Conservation (phyloP, 2,329 filamentous ascomycete species). For the Hawksworthiomyces lignivorus region DNA sequence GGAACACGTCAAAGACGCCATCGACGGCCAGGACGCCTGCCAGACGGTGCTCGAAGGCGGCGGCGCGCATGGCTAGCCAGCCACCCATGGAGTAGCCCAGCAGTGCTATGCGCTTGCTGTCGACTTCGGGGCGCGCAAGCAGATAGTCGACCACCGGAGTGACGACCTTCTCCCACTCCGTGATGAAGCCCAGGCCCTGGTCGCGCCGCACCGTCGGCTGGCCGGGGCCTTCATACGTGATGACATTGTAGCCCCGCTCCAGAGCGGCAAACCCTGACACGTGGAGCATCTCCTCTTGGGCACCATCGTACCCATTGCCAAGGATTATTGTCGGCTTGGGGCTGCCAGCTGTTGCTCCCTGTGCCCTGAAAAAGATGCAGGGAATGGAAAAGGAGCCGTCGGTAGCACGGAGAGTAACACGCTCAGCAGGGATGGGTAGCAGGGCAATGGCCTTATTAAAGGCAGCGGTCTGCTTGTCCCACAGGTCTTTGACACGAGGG, state of each 20-base stretch:
- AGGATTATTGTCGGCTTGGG: slow-evolving; percentile 32
- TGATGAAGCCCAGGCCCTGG: slow-evolving; percentile 35
- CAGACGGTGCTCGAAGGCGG: slow-evolving; percentile 35
- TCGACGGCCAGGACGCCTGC: slow-evolving; percentile 31
- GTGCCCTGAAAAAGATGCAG: slow-evolving; percentile 26
- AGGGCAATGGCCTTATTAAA: slow-evolving; percentile 24
- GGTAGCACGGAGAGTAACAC: slow-evolving; percentile 20
- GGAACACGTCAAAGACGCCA: slow-evolving; percentile 25
- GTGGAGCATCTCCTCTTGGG: slow-evolving; percentile 37
- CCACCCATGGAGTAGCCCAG: slow-evolving; percentile 35
- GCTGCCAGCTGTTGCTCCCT: slow-evolving; percentile 9
- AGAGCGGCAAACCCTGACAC: slow-evolving; percentile 25
- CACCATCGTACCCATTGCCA: slow-evolving; percentile 34
- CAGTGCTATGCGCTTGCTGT: slow-evolving; percentile 26
- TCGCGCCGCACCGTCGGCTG: slow-evolving; percentile 33
- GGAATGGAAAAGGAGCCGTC: slow-evolving; percentile 26
- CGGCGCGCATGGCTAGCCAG: slow-evolving; percentile 30
- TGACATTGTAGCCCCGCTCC: slow-evolving; percentile 33
- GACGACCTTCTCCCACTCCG: slow-evolving; percentile 34
- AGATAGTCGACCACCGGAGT: slow-evolving; percentile 33
- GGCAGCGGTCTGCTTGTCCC: slow-evolving; percentile 22
- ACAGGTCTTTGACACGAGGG: slow-evolving; percentile 24
- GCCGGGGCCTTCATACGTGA: slow-evolving; percentile 39
- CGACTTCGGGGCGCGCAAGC: slow-evolving; percentile 21
- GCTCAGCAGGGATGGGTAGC: slow-evolving; percentile 23